Evolutionary conservation across 2,329 filamentous ascomycete species (phyloP), one percentile per base, ranked within the genome.

Genomic region (Hypoxylon sp.): DNA sequence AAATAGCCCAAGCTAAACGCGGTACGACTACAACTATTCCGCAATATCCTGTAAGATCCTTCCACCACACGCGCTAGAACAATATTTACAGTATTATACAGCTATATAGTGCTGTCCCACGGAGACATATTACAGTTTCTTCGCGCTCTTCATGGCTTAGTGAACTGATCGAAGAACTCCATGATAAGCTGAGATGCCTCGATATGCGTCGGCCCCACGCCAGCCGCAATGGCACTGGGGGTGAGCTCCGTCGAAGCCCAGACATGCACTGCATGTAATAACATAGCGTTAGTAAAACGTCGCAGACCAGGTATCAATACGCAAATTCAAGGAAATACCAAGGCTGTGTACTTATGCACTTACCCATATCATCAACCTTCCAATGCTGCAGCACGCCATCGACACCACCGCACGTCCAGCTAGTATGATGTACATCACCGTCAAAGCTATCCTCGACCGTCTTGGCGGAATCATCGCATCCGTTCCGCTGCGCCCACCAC

Each of bases 171-270:
- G 68, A 85, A 85, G 67, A 85, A 85, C 1, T 79, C 75, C 71
- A 82, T 80, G 19, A 84, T 79, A 32, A 85, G 77, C 30, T 78
- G 76, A 55, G 79, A 83, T 1, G 82, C 82, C 43, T 82, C 73
- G 19, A 85, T 80, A 41, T 81, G 77, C 4, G 81, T 80, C 1
- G 82, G 82, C 0, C 75, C 75, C 60, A 82, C 78, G 0, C 76
- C 78, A 2, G 79, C 79, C 0, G 80, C 76, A 14, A 81, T 69
- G 2, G 70, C 83, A 81, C 5, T 81, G 82, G 59, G 83, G 78
- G 70, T 84, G 50, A 78, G 77, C 50, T 81, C 79, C 3, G 80
- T 82, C 21, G 82, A 82, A 4, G 83, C 79, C 83, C 83, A 85
- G 59, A 77, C 79, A 65, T 85, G 83, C 14, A 81, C 77, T 79